These are phyloP conservation scores for Hammondia hammondi DNA, from an alignment of 169 alveolate species.

Conservation along the genomic window DNA sequence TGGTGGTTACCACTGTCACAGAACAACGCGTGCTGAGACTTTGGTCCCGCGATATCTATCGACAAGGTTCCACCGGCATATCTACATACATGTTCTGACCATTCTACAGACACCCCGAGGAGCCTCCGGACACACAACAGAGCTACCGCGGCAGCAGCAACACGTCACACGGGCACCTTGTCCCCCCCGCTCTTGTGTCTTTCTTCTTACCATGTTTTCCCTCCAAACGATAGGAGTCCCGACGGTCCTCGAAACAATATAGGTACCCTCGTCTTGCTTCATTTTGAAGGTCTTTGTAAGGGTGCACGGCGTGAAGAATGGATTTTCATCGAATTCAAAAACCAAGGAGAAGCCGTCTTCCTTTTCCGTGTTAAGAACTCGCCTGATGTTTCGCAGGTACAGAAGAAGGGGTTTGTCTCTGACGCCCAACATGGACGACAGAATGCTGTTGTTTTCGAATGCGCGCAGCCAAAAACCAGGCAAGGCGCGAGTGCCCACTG, in stretches of 20 bases:
- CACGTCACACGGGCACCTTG: no score
- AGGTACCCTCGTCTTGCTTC: not conserved
- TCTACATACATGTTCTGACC: no score
- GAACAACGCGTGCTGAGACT: no score
- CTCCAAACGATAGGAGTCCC: not conserved
- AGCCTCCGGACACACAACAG: no score
- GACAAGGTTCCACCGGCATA: no score
- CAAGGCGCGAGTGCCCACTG: not conserved
- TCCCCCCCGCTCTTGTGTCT: no score
- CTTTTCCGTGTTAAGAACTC: not conserved
- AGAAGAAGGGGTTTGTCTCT: conserved; percentile 14
- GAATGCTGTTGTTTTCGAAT: not conserved
- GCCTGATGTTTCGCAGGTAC: not conserved
- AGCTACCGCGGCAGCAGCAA: no score
- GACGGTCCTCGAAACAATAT: not conserved
- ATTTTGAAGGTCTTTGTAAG: conserved; percentile 7
- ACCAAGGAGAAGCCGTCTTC: conserved; percentile 17
- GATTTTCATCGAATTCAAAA: conserved; percentile 5
- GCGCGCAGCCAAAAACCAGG: conserved; percentile 3
- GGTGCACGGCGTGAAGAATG: conserved; percentile 1
- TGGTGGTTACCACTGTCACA: no score
- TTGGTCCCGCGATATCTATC: no score
- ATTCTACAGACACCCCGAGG: no score
- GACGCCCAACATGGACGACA: not conserved
- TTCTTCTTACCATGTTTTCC: not conserved